Conservation (phyloP, 768 basidiomycete species). For the Rubroboletus satanas region DNA sequence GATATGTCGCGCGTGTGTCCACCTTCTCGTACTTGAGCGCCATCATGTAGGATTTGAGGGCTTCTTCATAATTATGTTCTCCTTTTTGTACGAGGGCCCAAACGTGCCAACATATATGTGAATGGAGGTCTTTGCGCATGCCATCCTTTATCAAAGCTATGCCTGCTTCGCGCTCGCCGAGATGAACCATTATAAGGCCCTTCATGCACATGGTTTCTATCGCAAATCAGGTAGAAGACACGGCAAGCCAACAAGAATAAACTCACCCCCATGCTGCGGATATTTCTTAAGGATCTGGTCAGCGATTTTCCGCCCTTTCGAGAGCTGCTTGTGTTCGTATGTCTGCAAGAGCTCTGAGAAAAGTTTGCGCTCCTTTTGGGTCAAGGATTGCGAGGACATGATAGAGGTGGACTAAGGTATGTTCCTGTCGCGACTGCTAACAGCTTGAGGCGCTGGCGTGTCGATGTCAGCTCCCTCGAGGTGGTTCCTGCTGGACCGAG, state of each 20-base stretch:
- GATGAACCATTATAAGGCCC: slow-evolving; percentile 79
- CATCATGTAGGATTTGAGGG: slow-evolving; percentile 87
- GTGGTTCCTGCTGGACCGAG: neutral
- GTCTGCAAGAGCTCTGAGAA: slow-evolving; percentile 84
- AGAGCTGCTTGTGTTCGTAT: slow-evolving; percentile 87
- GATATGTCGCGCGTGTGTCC: slow-evolving; percentile 20
- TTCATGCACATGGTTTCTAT: slow-evolving; percentile 96
- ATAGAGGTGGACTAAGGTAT: neutral
- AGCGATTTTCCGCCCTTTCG: slow-evolving; percentile 85
- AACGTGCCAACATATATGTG: slow-evolving; percentile 98
- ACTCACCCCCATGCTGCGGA: slow-evolving; percentile 90
- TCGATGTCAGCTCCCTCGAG: neutral
- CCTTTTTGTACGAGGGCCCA: slow-evolving; percentile 92
- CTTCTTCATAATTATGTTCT: slow-evolving; percentile 93
- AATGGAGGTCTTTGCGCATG: slow-evolving; percentile 72
- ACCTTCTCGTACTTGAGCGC: slow-evolving; percentile 90
- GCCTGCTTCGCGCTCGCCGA: slow-evolving; percentile 78
- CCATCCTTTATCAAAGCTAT: slow-evolving; percentile 83
- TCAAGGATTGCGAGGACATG: slow-evolving; percentile 39
- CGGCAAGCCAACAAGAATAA: neutral
- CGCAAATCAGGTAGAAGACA: neutral
- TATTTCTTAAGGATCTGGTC: slow-evolving; percentile 94
- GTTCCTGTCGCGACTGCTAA: neutral
- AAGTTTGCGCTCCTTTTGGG: slow-evolving; percentile 77
- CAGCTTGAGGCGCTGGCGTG: neutral